Evolutionary conservation across 306 rosid genomes (phyloP), one percentile per base, ranked within the genome.

Genomic region (peach (Prunus persica)): DNA sequence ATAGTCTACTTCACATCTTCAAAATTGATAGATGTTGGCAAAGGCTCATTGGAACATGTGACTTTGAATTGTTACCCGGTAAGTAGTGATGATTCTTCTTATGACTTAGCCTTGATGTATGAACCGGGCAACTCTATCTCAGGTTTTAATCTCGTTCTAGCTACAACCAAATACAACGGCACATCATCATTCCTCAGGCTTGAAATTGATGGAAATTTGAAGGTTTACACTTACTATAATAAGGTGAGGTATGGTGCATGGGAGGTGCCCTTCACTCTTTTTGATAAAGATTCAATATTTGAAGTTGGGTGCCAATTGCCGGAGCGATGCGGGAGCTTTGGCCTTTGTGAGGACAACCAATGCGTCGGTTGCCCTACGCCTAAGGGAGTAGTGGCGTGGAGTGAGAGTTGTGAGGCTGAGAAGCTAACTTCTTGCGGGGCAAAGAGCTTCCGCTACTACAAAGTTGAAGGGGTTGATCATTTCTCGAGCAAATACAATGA

Each of bases 161-260:
- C 76, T 1, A 82, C 88, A 69, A 91, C 98, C 2, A 91, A 89
- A 72, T 89, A 89, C 69, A 91, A 93, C 2, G 62, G 81, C 71
- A 83, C 98, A 11, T 13, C 87, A 3, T 73, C 96, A 62, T 84
- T 83, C 43, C 84, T 93, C 10, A 79, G 97, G 77, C 90, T 93
- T 30, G 97, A 86, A 71, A 85, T 89, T 38, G 92, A 91, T 81
- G 98, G 98, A 2, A 93, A 87, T 73, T 63, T 93, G 55, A 83
- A 50, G 67, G 7, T 89, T 1, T 69, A 89, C 72, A 93, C 98
- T 5, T 93, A 85, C 77, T 75, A 78, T 50, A 56, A 81, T 6
- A 82, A 80, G 25, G 88, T 89, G 3, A 74, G 80, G 20, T 52
- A 8, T 10, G 80, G 89, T 22, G 90, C 89, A 3, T 88, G 96